Base-by-base conservation (phyloP, 345 rosid genomes). In the Abelmoschus esculentus region DNA sequence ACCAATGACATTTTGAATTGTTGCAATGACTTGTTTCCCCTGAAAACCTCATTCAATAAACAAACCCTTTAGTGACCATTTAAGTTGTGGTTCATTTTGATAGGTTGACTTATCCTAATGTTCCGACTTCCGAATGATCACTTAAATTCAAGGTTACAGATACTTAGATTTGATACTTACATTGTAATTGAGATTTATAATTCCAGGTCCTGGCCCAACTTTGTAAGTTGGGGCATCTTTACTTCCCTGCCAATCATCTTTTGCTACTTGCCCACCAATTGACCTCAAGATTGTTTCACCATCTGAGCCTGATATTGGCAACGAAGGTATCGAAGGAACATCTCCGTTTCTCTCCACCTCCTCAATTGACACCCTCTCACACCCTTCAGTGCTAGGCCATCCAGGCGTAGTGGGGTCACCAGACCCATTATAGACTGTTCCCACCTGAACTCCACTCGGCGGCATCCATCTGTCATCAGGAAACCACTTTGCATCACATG, bases 341-440 rank as follows among this genome's bases (percentile, higher is more conserved):
- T 79, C 76, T 2, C 89, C 95, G 9, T 72, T 64, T 75, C 67
- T 70, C 63, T 80, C 93, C 3, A 86, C 90, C 11, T 79, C 89
- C 19, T 88, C 85, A 7, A 84, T 77, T 0, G 85, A 73, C 9
- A 90, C 14, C 83, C 98, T 88, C 83, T 92, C 96, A 49, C 98
- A 86, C 22, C 86, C 92, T 34, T 66, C 79, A 0, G 50, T 79
- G 52, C 96, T 90, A 2, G 98, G 76, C 98, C 96, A 92, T 58
- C 95, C 95, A 1, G 98, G 96, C 3, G 98, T 92, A 0, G 85
- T 86, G 2, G 95, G 96, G 70, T 90, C 96, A 0, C 98, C 98
- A 0, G 67, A 56, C 12, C 86, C 90, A 3, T 72, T 79, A 64
- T 81, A 87, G 50, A 88, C 87, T 9, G 95, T 42, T 31, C 95